Evolutionary conservation across 352 stramenopile genomes (phyloP), one percentile per base, ranked within the genome.

Genomic region (Phytopythium litorale): DNA sequence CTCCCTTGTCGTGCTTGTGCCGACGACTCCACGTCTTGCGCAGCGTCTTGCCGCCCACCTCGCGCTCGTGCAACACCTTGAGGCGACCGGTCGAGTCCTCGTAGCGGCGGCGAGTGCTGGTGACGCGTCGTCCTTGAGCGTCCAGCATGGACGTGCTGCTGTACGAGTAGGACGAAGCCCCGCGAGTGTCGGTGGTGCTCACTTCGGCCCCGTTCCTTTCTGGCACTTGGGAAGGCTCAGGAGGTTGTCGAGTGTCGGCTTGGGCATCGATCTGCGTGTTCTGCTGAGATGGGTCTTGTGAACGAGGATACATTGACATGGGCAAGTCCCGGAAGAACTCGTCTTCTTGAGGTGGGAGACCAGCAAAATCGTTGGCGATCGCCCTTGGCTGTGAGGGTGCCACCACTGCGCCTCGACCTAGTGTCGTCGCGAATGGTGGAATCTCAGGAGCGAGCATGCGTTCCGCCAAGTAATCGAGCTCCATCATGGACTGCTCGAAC

Each of bases 1-100:
- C 58, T 15, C 76, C 79, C n/a, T 42, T 11, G 37, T 42, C 37
- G 37, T 18, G 8, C 12, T 42, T 42, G 37, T 42, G 37, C 37
- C 18, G 37, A 15, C 37, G 37, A 11, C 6, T 42, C 37, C 37
- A 42, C 37, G 9, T 42, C 37, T 42, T 42, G 37, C 37, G 37
- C 37, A 42, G 37, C 37, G 3, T 42, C 37, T 16, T 42, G 11
- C 37, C 37, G 13, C 18, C 37, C 37, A 42, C 37, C 37, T 13
- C 37, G 37, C 37, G 37, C 9, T 42, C 37, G 37, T 42, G 37
- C 37, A 42, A 11, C 37, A 11, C 37, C 37, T 42, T 42, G 9
- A 42, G 37, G 7, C 37, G 37, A 11, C 37, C 37, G 37, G 37
- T 42, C 37, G 37, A 42, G 37, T 42, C 37, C 37, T 42, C 37